These are phyloP conservation scores for Apophysomyces elegans DNA, from an alignment of 371 early-diverging fungal genomes.

Conservation along the genomic window DNA sequence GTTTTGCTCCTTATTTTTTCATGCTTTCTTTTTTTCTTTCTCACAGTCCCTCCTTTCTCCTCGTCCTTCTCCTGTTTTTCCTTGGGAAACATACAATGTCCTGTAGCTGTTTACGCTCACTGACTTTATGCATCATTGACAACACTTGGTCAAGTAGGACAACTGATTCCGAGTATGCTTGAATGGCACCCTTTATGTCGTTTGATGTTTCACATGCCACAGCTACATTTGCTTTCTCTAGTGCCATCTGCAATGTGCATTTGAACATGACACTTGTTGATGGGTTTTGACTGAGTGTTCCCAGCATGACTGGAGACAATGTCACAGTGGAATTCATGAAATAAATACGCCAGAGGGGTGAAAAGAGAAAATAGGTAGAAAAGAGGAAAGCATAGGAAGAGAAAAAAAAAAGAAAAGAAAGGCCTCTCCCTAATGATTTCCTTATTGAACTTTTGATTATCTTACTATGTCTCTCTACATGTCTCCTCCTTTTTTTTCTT, in stretches of 20 bases:
- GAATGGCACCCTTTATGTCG: not conserved
- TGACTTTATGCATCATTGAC: slow-evolving; percentile 7
- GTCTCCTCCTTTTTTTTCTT: not conserved
- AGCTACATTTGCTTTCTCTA: not conserved
- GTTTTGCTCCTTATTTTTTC: no score
- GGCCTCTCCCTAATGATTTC: not conserved
- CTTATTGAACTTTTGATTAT: not conserved
- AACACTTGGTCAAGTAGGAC: slow-evolving; percentile 1
- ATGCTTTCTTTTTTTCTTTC: no score
- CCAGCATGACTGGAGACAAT: no score
- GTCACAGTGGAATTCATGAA: not conserved
- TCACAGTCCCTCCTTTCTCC: no score
- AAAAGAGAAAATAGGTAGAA: not conserved
- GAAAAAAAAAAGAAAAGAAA: not conserved
- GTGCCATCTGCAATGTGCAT: not conserved
- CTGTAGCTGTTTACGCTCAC: slow-evolving; percentile 7
- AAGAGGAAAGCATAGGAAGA: not conserved
- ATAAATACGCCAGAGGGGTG: not conserved
- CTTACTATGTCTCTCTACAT: not conserved
- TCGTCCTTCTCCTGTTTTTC: no score
- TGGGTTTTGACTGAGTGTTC: not conserved
- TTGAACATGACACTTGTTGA: not conserved
- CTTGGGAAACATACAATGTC: slow-evolving; percentile 4
- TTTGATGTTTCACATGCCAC: not conserved
- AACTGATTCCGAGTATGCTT: slow-evolving; percentile 7